phyloP scores from a whole-genome alignment of 768 basidiomycete species.

The Mycena albidolilacea region DNA sequence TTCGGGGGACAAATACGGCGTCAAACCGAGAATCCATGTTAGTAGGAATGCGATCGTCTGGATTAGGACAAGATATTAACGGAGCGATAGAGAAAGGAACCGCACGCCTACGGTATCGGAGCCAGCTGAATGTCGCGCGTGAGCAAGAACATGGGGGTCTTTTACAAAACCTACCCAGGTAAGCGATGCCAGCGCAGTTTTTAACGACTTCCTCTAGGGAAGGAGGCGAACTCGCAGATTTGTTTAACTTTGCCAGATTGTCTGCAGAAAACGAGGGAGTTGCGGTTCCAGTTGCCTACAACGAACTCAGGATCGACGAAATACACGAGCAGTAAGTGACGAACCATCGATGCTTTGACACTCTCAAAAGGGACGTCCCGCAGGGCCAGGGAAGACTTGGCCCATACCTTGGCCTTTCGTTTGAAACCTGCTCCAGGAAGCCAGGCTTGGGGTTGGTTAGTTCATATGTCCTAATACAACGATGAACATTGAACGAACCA shows the following conservation, averaged over 20 bases:
- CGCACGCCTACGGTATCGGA: constrained; percentile 14
- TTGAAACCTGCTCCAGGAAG: constrained; percentile 56
- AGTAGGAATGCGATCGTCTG: constrained; percentile 5
- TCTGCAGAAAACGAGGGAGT: constrained; percentile 46
- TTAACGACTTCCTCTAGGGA: constrained; percentile 53
- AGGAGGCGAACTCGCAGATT: constrained; percentile 34
- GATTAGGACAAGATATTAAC: background rate
- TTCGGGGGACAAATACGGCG: background rate
- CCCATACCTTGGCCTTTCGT: constrained; percentile 46
- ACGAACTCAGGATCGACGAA: background rate
- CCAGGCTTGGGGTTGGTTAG: constrained; percentile 47
- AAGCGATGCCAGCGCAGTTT: constrained; percentile 59
- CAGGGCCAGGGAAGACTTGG: constrained; percentile 39
- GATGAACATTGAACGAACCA: constrained; percentile 38
- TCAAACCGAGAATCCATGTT: constrained; percentile 13
- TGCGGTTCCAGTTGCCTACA: constrained; percentile 42
- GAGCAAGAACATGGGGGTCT: background rate
- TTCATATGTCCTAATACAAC: background rate
- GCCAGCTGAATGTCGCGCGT: background rate
- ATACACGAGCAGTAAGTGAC: background rate
- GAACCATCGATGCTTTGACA: constrained; percentile 43
- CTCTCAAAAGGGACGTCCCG: constrained; percentile 48
- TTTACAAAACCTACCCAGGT: constrained; percentile 49
- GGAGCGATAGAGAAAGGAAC: background rate
- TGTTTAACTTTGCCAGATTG: constrained; percentile 44